Evolutionary conservation across 1,284 basidiomycete species (phyloP).

Genomic region (Malassezia vespertilionis): DNA sequence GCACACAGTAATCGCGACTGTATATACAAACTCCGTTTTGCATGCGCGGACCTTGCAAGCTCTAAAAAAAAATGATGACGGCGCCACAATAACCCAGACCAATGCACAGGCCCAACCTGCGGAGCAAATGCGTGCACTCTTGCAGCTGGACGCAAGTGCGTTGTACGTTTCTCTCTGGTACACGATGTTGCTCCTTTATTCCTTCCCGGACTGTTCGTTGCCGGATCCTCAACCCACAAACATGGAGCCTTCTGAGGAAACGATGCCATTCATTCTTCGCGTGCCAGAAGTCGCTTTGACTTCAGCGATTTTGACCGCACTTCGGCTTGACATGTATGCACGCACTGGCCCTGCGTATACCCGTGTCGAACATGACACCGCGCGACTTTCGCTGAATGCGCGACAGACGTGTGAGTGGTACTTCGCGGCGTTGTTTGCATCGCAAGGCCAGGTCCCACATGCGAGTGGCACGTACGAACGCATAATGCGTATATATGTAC

Average conservation of each 20-base stretch:
- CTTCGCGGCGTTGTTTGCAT: constrained; percentile 22
- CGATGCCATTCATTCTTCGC: constrained; percentile 19
- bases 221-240: constrained; percentile 12
- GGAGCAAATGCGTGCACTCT: not conserved
- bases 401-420: constrained; percentile 32
- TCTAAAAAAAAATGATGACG: constrained; percentile 8
- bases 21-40: constrained; percentile 1
- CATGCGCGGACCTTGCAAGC: constrained; percentile 16
- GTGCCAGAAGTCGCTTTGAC: constrained; percentile 26
- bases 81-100: not conserved
- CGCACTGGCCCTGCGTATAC: constrained; percentile 8
- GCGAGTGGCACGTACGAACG: constrained; percentile 22
- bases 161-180: constrained; percentile 29
- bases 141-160: not conserved
- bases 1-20: constrained; percentile 5
- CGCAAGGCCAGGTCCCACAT: constrained; percentile 12
- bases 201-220: no score
- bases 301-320: constrained; percentile 25
- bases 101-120: not conserved
- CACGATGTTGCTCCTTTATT: constrained; percentile 21
- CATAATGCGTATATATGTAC: constrained; percentile 27
- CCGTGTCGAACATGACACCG: not conserved
- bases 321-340: constrained; percentile 22
- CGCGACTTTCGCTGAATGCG: constrained; percentile 10
- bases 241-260: constrained; percentile 23